Evolutionary conservation across 768 basidiomycete genomes (phyloP), one percentile per base, ranked within the genome.

Genomic region (Cystofilobasidium macerans): DNA sequence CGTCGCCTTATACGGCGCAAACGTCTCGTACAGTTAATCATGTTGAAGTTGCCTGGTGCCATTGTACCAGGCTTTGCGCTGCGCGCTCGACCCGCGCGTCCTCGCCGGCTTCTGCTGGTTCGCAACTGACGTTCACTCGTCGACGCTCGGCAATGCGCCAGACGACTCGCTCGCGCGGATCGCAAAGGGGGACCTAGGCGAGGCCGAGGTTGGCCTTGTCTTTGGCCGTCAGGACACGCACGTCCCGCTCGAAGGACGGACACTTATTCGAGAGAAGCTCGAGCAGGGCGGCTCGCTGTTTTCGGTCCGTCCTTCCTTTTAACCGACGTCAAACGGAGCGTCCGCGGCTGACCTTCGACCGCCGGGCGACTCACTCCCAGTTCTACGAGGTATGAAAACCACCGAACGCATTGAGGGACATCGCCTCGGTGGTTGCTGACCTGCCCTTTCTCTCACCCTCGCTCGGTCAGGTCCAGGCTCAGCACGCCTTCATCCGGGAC

Each of bases 401-500:
- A n/a, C n/a, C n/a, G n/a, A n/a, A n/a, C n/a, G n/a, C n/a, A n/a
- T n/a, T n/a, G n/a, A n/a, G n/a, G n/a, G n/a, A n/a, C n/a, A n/a
- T n/a, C n/a, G n/a, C n/a, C n/a, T n/a, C n/a, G n/a, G n/a, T n/a
- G n/a, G n/a, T n/a, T n/a, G n/a, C n/a, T n/a, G n/a, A n/a, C n/a
- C n/a, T n/a, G n/a, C n/a, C n/a, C n/a, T n/a, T n/a, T n/a, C n/a
- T n/a, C n/a, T n/a, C n/a, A n/a, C n/a, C n/a, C n/a, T n/a, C n/a
- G n/a, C n/a, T n/a, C n/a, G n/a, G n/a, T n/a, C n/a, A n/a, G n/a
- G 90, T 97, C 18, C 91, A 95, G 75, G 94, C 93, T 0, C 93
- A 98, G 72, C 93, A 97, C 70, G 94, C 94, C 3, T 97, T 97
- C 76, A 86, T 97, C 68, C 85, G 93, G n/a, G 67, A 68, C 33